Conservation (phyloP, 169 alveolate species). For the Plasmodium billcollinsi region DNA sequence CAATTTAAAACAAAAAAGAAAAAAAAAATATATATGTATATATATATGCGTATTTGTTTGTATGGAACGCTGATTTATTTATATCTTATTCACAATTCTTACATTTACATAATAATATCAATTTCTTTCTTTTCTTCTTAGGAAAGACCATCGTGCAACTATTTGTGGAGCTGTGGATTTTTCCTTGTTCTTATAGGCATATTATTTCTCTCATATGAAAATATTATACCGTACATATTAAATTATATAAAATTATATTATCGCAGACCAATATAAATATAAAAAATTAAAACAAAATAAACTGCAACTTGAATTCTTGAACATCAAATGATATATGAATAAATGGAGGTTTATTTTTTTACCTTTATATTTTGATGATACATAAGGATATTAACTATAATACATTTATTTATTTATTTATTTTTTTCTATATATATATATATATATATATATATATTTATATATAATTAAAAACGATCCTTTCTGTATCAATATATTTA, state of each 20-base stretch:
- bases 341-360: too few species aligned
- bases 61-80: background rate
- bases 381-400: too few species aligned
- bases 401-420: too few species aligned
- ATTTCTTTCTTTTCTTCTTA: constrained; percentile 9
- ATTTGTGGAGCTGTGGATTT: constrained; percentile 33
- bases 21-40: background rate
- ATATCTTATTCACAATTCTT: background rate
- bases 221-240: constrained; percentile 8
- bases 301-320: too few species aligned
- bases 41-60: background rate
- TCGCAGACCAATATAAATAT: background rate
- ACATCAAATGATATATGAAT: too few species aligned
- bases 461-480: too few species aligned
- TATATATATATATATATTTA: too few species aligned
- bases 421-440: too few species aligned
- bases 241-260: background rate
- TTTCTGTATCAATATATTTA: too few species aligned
- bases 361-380: too few species aligned
- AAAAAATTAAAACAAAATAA: too few species aligned
- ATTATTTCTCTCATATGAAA: constrained; percentile 19
- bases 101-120: background rate
- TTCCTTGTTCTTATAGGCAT: constrained; percentile 36
- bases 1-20: too few species aligned
- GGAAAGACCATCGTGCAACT: constrained; percentile 33